These are phyloP conservation scores for Epichloe amarillans DNA, from an alignment of 2,329 filamentous ascomycete genomes.

Conservation along the genomic window DNA sequence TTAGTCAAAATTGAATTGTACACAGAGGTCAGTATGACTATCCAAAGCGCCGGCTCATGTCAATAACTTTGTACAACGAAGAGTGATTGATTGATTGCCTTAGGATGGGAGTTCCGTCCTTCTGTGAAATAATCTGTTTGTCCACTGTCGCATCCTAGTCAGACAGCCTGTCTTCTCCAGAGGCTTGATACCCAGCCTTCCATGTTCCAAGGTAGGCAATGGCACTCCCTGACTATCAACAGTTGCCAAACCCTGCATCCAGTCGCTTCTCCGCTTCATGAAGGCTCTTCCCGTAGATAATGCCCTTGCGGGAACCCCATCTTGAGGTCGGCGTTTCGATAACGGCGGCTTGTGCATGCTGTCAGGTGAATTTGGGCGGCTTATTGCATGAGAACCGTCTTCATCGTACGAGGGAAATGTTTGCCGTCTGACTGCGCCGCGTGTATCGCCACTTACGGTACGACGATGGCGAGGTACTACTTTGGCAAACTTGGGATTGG, in stretches of 20 bases:
- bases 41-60: background rate
- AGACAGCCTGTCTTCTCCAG: slow-evolving; percentile 2
- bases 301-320: slow-evolving; percentile 9
- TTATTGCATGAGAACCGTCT: slow-evolving; percentile 4
- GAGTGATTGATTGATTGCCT: background rate
- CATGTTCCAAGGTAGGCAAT: background rate
- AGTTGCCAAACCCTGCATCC: slow-evolving; percentile 4
- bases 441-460: slow-evolving; percentile 5
- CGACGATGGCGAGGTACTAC: slow-evolving; percentile 13
- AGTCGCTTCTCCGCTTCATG: slow-evolving; percentile 12
- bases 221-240: background rate
- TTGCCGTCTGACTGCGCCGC: slow-evolving; percentile 5
- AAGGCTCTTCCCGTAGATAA: slow-evolving; percentile 15
- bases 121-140: slow-evolving; percentile 6
- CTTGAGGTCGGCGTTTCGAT: background rate
- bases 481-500: slow-evolving; percentile 16
- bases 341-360: background rate
- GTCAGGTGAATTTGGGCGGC: background rate
- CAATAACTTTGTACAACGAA: background rate
- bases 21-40: background rate
- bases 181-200: background rate
- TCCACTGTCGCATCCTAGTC: slow-evolving; percentile 8
- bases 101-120: background rate
- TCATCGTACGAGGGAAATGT: slow-evolving; percentile 7
- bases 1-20: background rate